Percentiles rank a stretch among this genome's conserved stretches.
These are phyloP conservation scores for Zizania latifolia DNA, from an alignment of 176 grass and related monocot species.

Conservation along the genomic window DNA sequence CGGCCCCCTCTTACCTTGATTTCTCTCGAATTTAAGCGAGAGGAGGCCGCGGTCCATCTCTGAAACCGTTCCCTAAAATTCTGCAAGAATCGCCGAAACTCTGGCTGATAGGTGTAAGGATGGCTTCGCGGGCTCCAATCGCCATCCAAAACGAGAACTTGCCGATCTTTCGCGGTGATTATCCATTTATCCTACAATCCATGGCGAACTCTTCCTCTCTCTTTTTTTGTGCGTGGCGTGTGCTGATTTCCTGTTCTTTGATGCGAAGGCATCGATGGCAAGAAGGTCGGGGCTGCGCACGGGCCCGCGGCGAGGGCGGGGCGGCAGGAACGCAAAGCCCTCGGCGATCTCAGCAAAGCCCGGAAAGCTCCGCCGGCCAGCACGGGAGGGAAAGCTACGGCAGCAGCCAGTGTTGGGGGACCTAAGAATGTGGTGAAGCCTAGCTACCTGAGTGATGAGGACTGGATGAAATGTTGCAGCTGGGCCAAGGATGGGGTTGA, in stretches of 20 bases:
- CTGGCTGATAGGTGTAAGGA: not conserved
- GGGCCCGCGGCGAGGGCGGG: not conserved
- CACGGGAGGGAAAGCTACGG: not conserved
- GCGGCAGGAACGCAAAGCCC: conserved; percentile 6
- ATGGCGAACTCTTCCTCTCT: not conserved
- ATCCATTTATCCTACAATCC: not conserved
- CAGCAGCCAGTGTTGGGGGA: not conserved
- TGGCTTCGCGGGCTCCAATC: not conserved
- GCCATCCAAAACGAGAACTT: conserved; percentile 18
- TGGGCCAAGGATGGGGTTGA: conserved; percentile 22
- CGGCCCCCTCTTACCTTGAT: not conserved
- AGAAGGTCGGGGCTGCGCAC: conserved; percentile 4
- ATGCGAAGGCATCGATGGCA: conserved; percentile 18
- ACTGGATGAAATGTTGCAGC: conserved; percentile 20
- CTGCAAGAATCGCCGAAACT: not conserved
- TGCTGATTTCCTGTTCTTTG: not conserved
- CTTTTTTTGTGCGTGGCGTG: not conserved
- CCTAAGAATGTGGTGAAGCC: not conserved
- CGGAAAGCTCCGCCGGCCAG: not conserved
- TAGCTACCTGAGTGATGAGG: not conserved
- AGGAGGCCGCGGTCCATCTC: not conserved
- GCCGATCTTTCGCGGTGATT: conserved; percentile 16
- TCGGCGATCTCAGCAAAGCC: conserved; percentile 1
- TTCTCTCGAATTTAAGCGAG: not conserved
- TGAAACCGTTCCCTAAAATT: not conserved